phyloP scores from a whole-genome alignment of 305 asterid species.

The Fraxinus nigra region DNA sequence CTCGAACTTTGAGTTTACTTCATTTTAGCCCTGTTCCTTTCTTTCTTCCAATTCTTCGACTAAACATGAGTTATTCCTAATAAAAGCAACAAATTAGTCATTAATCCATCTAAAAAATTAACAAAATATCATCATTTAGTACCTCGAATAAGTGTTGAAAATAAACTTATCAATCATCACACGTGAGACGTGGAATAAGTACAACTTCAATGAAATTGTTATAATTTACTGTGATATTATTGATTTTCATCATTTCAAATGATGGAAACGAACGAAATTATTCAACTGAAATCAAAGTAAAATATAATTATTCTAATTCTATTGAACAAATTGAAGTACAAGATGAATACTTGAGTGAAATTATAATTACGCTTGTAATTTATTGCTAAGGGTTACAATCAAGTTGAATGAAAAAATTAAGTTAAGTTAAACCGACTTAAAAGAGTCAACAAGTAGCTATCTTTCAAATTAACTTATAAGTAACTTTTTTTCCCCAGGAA shows the following conservation, averaged over 20 bases:
- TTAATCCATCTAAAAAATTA: too few relatives aligned
- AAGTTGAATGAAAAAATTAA: neutral
- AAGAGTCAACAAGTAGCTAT: neutral
- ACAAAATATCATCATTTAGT: too few relatives aligned
- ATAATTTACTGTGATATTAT: neutral
- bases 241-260: neutral
- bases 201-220: neutral
- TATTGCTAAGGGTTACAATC: neutral
- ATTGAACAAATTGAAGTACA: neutral
- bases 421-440: neutral
- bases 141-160: too few relatives aligned
- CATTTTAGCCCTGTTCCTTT: too few relatives aligned
- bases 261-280: neutral
- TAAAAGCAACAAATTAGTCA: too few relatives aligned
- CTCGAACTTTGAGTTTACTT: too few relatives aligned
- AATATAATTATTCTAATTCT: neutral
- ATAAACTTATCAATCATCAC: too few relatives aligned
- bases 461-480: neutral
- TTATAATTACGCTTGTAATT: neutral
- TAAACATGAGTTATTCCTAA: too few relatives aligned
- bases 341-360: neutral
- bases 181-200: neutral
- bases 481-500: conserved; percentile 23
- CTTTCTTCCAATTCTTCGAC: too few relatives aligned
- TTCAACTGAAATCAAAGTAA: neutral